Evolutionary conservation across 2,329 filamentous ascomycete species (phyloP), one percentile per base, ranked within the genome.

Genomic region (Colletotrichum orbiculare): DNA sequence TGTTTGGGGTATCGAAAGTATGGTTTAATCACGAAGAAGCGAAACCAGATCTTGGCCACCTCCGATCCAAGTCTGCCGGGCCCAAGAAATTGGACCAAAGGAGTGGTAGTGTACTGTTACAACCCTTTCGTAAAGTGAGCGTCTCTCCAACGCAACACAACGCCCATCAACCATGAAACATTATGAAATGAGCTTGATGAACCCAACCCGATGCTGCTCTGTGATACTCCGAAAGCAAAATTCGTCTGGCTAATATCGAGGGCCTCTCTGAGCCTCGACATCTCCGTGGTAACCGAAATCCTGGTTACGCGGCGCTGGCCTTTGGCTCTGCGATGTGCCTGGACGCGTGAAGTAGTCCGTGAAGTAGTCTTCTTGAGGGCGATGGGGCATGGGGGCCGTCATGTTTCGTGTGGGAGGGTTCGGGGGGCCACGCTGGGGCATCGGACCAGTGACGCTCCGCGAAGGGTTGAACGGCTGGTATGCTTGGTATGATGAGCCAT

Each of bases 401-500:
- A 83, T 78, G 60, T 80, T 83, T 54, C 83, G 77, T 67, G 78
- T 77, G 1, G 80, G 79, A 35, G 77, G 70, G 42, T 76, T 74
- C 11, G 74, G 76, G 43, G 74, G 75, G 41, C 73, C 76, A 34
- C 75, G 69, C 9, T 72, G 70, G 34, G 76, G 72, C 12, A 77
- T 68, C 4, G 77, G 77, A 1, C 76, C 76, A 12, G 81, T 82
- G 35, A 76, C 74, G 59, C 80, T 83, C 39, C 82, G 77, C 57
- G 70, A 61, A 1, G 77, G 74, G 37, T 70, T 67, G 59, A 71
- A 74, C 7, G 66, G 69, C 48, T 71, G 73, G 52, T 63, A 70
- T 15, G 70, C 69, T 42, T 64, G 64, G 37, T 60, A 60, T 8
- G 54, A 37, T 5, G 60, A 33, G 49, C 69, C 70, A 62, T 70